These are phyloP conservation scores for Notholithocarpus densiflorus DNA, from an alignment of 306 rosid genomes.

Conservation along the genomic window DNA sequence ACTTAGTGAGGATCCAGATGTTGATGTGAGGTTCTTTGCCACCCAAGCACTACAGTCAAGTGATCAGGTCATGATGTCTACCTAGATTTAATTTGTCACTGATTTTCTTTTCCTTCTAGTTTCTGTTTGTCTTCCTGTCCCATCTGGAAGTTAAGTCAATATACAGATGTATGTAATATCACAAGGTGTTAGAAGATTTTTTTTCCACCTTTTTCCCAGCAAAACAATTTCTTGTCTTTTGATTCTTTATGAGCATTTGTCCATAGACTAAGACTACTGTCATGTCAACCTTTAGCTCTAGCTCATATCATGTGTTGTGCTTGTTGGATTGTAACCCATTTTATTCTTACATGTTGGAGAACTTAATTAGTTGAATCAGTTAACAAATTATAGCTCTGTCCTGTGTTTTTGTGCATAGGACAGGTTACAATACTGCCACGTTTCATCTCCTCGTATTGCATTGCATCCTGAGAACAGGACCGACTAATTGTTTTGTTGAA, in stretches of 20 bases:
- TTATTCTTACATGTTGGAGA: neutral
- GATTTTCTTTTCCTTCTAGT: conserved; percentile 4
- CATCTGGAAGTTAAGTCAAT: conserved; percentile 19
- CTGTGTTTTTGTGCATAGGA: too few relatives aligned
- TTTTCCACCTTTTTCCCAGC: conserved; percentile 1
- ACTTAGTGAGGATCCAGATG: conserved; percentile 96
- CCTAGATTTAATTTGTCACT: conserved; percentile 43
- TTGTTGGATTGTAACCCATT: neutral
- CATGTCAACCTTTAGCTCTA: neutral
- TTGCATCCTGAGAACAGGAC: too few relatives aligned
- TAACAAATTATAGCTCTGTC: neutral
- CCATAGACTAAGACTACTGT: neutral
- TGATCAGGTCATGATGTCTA: conserved; percentile 71
- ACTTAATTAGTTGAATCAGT: neutral
- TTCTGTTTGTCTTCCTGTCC: conserved; percentile 1
- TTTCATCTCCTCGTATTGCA: too few relatives aligned
- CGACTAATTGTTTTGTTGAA: neutral
- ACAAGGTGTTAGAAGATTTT: conserved; percentile 18
- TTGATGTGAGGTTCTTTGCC: conserved; percentile 92
- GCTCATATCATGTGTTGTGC: neutral
- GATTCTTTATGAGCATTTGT: neutral
- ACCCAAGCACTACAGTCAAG: conserved; percentile 84
- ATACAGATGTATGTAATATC: conserved; percentile 24
- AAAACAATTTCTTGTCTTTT: neutral
- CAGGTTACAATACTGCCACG: too few relatives aligned